Evolutionary conservation across 192 early-diverging fungal genomes (phyloP).

Genomic region (Paraglomus brasilianum): DNA sequence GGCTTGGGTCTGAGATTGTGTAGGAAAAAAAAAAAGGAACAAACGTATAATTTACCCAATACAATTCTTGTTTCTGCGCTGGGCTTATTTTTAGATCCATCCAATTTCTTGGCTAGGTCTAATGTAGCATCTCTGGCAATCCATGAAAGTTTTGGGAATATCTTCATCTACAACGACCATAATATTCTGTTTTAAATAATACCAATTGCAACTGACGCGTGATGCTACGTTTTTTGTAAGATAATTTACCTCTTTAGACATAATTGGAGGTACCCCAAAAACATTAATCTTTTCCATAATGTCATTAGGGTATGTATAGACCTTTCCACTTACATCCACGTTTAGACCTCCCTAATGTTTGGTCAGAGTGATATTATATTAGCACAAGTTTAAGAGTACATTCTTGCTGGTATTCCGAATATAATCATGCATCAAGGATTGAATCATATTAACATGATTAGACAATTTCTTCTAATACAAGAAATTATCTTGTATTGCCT

Average conservation of each 20-base stretch:
- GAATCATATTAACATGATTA: too few species aligned
- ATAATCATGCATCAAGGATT: too few species aligned
- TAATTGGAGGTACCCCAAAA: constrained; percentile 30
- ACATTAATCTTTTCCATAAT: constrained; percentile 31
- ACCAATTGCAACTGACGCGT: not conserved
- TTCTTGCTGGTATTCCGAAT: too few species aligned
- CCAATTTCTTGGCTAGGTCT: constrained; percentile 38
- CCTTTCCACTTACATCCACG: too few species aligned
- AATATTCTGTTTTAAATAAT: constrained; percentile 5
- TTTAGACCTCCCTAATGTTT: too few species aligned
- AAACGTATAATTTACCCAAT: constrained; percentile 28
- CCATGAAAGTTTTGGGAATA: constrained; percentile 44
- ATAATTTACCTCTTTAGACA: constrained; percentile 25
- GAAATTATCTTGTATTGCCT: too few species aligned
- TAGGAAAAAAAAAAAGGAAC: not conserved
- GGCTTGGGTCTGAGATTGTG: too few species aligned
- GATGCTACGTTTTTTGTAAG: too few species aligned
- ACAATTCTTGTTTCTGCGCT: constrained; percentile 41
- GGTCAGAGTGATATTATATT: too few species aligned
- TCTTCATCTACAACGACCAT: constrained; percentile 35
- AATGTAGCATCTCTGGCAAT: constrained; percentile 44
- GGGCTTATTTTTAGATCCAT: constrained; percentile 34
- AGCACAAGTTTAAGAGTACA: too few species aligned
- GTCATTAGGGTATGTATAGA: constrained; percentile 27
- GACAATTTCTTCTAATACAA: too few species aligned